phyloP scores from a whole-genome alignment of 2,329 filamentous ascomycete genomes.

The Ilyonectria destructans region DNA sequence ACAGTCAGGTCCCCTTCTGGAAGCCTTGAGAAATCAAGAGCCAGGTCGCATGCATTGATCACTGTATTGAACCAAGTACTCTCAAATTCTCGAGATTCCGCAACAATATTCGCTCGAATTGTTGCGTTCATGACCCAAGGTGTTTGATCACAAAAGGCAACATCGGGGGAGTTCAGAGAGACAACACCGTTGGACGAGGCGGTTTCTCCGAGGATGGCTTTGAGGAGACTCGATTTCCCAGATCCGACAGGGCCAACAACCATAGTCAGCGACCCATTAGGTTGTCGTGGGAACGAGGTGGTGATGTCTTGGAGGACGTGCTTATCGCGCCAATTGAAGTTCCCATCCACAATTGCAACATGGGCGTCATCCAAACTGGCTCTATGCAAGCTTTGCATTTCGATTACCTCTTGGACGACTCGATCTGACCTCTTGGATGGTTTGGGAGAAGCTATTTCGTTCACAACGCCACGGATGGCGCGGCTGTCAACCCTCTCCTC shows the following conservation, averaged over 20 bases:
- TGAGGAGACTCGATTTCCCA: constrained; percentile 53
- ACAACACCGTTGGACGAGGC: constrained; percentile 41
- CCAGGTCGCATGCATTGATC: constrained; percentile 54
- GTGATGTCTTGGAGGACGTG: constrained; percentile 46
- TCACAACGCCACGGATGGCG: constrained; percentile 22
- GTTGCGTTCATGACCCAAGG: constrained; percentile 55
- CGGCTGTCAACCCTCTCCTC: constrained; percentile 47
- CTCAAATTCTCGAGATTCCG: constrained; percentile 50
- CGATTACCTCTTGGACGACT: constrained; percentile 21
- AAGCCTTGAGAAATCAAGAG: constrained; percentile 48
- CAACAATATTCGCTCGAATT: constrained; percentile 56
- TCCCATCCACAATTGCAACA: constrained; percentile 44
- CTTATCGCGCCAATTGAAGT: constrained; percentile 50
- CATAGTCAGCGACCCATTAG: constrained; percentile 49
- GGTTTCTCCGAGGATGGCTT: constrained; percentile 52
- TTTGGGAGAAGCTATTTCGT: background rate
- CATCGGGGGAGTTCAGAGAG: constrained; percentile 40
- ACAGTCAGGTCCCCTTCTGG: constrained; percentile 46
- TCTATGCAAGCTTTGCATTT: constrained; percentile 25
- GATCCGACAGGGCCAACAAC: constrained; percentile 53
- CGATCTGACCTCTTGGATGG: background rate
- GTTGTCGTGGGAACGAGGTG: constrained; percentile 37
- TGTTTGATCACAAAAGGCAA: constrained; percentile 53
- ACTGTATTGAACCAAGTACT: constrained; percentile 52
- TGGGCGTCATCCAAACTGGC: constrained; percentile 8